Base-by-base conservation (phyloP, 345 rosid species). In the Noccaea bulbosa region DNA sequence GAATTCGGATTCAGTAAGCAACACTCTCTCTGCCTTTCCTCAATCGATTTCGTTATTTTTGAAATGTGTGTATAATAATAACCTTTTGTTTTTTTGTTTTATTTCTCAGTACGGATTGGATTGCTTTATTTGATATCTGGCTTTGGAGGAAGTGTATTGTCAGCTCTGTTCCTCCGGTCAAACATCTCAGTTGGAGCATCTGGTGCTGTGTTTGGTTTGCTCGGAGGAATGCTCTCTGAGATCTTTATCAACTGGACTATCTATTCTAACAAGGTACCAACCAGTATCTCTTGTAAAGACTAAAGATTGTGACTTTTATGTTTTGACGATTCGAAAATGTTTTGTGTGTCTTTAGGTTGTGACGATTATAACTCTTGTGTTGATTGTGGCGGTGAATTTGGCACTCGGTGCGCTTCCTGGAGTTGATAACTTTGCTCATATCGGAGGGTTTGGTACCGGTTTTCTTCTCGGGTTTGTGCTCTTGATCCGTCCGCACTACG, bases 341-440 rank as follows among this genome's bases (percentile, higher is more conserved):
- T 70, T 7, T 74, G 49, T 27, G 30, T 27, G 30, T 27, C 4
- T 65, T 58, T 79, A 94, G 99, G 77, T 81, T 48, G 86, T 91
- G 69, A 81, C 88, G 7, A 73, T 94, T 39, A 27, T 89, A 45
- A 88, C 89, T 67, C 97, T 94, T 43, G 44, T 89, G 11, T 11
- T 86, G 59, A 84, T 94, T 82, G 85, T 87, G 37, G 82, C 79
- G 43, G 69, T 91, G 50, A 94, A 94, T 79, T 86, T 94, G 80
- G 97, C 89, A 7, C 86, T 91, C 9, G 99, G 99, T 72, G 85
- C 89, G 66, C 89, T 94, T 61, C 99, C 99, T 0, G 93, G 88
- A 9, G 96, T 94, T n/a, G 99, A 94, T 86, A 94, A 91, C 78
- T 94, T 89, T 81, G 96, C 99, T 71, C 99, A 94, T 40, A 84